Base-by-base conservation (phyloP, 768 basidiomycete species). In the Tricholoma sp. region DNA sequence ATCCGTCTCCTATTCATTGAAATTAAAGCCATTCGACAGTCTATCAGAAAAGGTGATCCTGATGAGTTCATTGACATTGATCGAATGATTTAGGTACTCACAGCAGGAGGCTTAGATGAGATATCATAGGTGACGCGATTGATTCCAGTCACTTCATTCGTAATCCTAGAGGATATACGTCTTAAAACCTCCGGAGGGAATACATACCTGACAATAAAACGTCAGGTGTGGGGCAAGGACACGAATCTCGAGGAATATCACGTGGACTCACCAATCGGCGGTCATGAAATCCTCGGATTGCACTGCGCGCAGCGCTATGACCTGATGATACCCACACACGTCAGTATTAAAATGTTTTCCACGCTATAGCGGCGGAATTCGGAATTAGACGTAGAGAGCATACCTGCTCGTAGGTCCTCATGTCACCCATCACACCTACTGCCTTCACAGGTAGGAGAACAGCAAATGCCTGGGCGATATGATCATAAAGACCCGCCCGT, bases 221-320 rank as follows among this genome's bases (percentile, higher is more conserved):
- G 55, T 56, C 54, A 64, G 59, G 41, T n/a, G n/a, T 31, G 39
- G 27, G 31, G 41, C 37, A 49, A 57, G 24, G 35, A 51, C 10
- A 37, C n/a, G 21, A 47, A 24, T 53, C 19, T 46, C 16, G 24
- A 22, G 12, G 32, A 41, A 51, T 41, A 47, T 37, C 14, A 37
- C 55, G 59, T 57, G 55, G 45, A 68, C 83, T 43, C 67, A 94
- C 96, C 96, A 98, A 70, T 98, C 96, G 34, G 97, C 97, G 12
- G 97, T 99, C 97, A 99, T 99, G 69, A 99, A 99, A 71, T 99
- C 97, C 69, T 98, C 96, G n/a, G 94, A 87, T 68, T 91, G 88
- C 8, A 98, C 96, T 2, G 97, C 97, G 52, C 97, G 84, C 54
- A 99, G 78, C 1, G 93, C 91, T 57, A 98, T 92, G 50, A 99